Evolutionary conservation across 2,329 filamentous ascomycete genomes (phyloP).

Genomic region (Colletotrichum tanaceti): DNA sequence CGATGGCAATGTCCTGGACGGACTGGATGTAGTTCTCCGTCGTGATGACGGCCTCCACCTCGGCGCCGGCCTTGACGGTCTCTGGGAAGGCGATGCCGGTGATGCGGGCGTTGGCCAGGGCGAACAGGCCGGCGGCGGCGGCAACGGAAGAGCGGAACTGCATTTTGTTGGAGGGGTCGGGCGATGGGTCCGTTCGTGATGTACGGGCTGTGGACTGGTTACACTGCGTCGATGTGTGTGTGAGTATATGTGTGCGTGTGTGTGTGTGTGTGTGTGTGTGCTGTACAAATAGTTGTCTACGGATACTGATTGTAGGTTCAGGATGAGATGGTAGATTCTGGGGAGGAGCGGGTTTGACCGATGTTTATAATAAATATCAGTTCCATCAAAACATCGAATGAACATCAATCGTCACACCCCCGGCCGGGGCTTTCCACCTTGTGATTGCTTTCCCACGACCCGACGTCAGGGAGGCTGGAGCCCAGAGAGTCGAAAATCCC

Average conservation of each 20-base stretch:
- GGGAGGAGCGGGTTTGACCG: constrained; percentile 2
- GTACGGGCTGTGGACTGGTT: no score
- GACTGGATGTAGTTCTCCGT: constrained; percentile 58
- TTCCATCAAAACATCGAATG: constrained; percentile 8
- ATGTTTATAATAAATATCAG: constrained; percentile 17
- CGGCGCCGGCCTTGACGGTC: constrained; percentile 52
- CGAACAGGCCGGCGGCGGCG: constrained; percentile 43
- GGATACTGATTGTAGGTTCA: no score
- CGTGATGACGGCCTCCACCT: constrained; percentile 50
- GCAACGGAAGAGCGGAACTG: constrained; percentile 43
- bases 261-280: neutral
- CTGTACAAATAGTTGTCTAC: no score
- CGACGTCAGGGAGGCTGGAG: constrained; percentile 24
- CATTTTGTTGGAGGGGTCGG: no score
- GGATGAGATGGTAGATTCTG: neutral
- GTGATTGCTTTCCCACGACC: constrained; percentile 2
- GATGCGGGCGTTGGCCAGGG: constrained; percentile 53
- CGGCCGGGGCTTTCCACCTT: neutral
- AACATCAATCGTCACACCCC: constrained; percentile 1
- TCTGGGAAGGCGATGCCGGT: constrained; percentile 56
- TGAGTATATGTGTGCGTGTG: no score
- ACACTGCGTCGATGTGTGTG: no score
- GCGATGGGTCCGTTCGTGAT: neutral
- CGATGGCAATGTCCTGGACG: constrained; percentile 57
- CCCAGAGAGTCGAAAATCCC: neutral